phyloP scores from a whole-genome alignment of 1,139 yeast species.

The Nakaseomyces kungkrabaensis region DNA sequence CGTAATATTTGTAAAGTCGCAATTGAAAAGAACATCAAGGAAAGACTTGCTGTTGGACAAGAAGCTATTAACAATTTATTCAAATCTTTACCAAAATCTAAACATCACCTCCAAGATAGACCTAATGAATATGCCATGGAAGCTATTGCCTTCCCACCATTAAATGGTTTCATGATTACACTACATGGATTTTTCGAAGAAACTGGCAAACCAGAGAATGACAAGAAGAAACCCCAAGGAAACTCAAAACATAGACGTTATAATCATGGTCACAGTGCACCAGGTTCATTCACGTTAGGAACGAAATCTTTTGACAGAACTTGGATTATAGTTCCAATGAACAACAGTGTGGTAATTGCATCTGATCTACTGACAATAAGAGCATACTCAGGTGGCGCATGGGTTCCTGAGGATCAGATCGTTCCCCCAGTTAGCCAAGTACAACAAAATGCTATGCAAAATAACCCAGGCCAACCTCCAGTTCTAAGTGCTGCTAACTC shows the following conservation, averaged over 20 bases:
- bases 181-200: slow-evolving; percentile 84
- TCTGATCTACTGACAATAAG: slow-evolving; percentile 71
- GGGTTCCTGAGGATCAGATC: slow-evolving; percentile 31
- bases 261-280: slow-evolving; percentile 21
- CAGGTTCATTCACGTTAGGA: slow-evolving; percentile 37
- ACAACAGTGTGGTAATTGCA: slow-evolving; percentile 68
- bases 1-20: slow-evolving; percentile 69
- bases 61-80: slow-evolving; percentile 55
- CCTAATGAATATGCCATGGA: slow-evolving; percentile 72
- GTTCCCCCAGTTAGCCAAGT: slow-evolving; percentile 11
- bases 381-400: slow-evolving; percentile 51
- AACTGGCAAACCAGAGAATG: slow-evolving; percentile 41
- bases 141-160: slow-evolving; percentile 58
- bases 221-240: slow-evolving; percentile 13
- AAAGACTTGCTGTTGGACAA: slow-evolving; percentile 61
- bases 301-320: slow-evolving; percentile 81
- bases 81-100: slow-evolving; percentile 60
- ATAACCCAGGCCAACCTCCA: slow-evolving; percentile 2
- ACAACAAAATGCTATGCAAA: slow-evolving; percentile 8
- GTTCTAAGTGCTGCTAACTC: slow-evolving; percentile 1
- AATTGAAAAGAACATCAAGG: slow-evolving; percentile 43
- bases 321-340: slow-evolving; percentile 66
- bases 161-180: slow-evolving; percentile 65
- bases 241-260: slow-evolving; percentile 29
- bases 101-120: slow-evolving; percentile 53